These are phyloP conservation scores for Neostapfia colusana DNA, from an alignment of 176 grass and related monocot genomes.

Conservation along the genomic window DNA sequence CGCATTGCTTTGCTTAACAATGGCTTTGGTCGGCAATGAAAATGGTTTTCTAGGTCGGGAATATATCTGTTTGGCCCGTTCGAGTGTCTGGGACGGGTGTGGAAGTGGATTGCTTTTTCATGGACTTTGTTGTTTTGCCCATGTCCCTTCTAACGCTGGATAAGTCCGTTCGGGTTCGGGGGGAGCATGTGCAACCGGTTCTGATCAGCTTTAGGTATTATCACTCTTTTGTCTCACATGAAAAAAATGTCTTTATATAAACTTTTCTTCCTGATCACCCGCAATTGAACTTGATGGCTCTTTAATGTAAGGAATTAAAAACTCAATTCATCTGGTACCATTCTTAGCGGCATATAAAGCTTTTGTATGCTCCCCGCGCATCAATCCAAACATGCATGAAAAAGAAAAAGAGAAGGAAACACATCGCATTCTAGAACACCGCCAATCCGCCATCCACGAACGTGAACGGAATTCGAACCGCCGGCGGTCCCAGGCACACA, in stretches of 20 bases:
- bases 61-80: conserved; percentile 15
- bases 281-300: too few species aligned
- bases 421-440: background rate
- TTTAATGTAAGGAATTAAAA: too few species aligned
- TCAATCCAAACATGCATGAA: background rate
- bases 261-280: too few species aligned
- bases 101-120: background rate
- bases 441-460: background rate
- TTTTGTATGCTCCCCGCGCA: background rate
- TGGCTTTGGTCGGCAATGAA: background rate
- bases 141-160: background rate
- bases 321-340: too few species aligned
- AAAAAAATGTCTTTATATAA: too few species aligned
- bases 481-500: background rate
- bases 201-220: background rate
- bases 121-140: background rate
- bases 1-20: background rate
- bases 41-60: background rate
- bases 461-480: background rate
- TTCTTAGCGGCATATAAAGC: too few species aligned
- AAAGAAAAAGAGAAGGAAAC: background rate
- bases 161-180: background rate
- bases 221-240: background rate
- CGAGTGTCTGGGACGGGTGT: background rate
- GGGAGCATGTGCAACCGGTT: background rate